Base-by-base conservation (phyloP, 768 basidiomycete species). In the Naganishia antarctica region DNA sequence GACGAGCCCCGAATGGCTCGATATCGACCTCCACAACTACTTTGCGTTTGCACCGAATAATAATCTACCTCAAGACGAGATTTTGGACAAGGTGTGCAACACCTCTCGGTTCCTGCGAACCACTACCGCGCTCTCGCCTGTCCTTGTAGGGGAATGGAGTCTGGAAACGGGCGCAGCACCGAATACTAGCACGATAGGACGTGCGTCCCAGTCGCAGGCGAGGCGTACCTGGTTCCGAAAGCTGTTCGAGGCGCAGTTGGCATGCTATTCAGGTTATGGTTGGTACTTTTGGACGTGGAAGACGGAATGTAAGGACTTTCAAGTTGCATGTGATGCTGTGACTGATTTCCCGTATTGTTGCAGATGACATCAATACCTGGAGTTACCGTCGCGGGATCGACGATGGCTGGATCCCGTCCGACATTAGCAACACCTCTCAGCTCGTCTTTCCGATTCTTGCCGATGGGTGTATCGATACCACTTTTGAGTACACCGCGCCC, bases 241-340 rank as follows among this genome's bases (percentile, higher is more conserved):
- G n/a, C 37, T 76, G 25, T 78, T 76, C 48, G 76, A 78, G 49
- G 70, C 74, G 15, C 76, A 78, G 57, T 60, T 74, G 8, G 71
- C 73, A 0, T 70, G 73, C 8, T 78, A 78, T 60, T 64, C 68
- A 4, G 63, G 69, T 0, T 59, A 57, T 11, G 76, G 76, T 25
- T 78, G 73, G 73, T 74, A 74, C 57, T 78, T 69, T 62, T 78
- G 76, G 76, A 71, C 69, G 8, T 78, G 76, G 73, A 61, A 69
- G 69, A 68, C 58, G 26, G 45, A 66, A 29, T 59, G 63, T 61
- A 31, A 34, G 63, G 32, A 5, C 16, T 25, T 64, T 58, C 71
- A 15, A 63, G n/a, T n/a, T n/a, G n/a, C n/a, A n/a, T n/a, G n/a
- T n/a, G n/a, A n/a, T n/a, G n/a, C n/a, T n/a, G n/a, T n/a, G n/a